Evolutionary conservation across 371 early-diverging fungal genomes (phyloP).

Genomic region (Blakeslea trispora): DNA sequence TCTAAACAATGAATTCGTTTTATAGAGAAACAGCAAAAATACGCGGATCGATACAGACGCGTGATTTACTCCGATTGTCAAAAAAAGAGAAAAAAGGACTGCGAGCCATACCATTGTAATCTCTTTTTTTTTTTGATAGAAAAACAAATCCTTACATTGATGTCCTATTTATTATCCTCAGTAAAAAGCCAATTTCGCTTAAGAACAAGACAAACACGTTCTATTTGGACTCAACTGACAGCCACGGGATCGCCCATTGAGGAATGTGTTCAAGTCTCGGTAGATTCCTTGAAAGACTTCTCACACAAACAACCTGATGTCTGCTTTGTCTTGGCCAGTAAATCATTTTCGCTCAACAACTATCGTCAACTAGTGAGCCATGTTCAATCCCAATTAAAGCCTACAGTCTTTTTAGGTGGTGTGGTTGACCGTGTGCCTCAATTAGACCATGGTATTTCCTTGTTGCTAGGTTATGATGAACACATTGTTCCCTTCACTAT

Average conservation of each 20-base stretch:
- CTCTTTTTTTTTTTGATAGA: too few relatives aligned
- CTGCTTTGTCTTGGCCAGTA: conserved; percentile 46
- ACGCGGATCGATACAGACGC: too few relatives aligned
- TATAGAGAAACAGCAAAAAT: too few relatives aligned
- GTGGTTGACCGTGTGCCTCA: conserved; percentile 60
- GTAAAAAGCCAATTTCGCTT: not conserved
- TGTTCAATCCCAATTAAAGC: conserved; percentile 16
- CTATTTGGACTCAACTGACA: conserved; percentile 34
- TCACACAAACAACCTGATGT: conserved; percentile 22
- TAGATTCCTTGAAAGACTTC: conserved; percentile 2
- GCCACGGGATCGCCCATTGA: conserved; percentile 28
- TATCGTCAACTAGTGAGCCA: conserved; percentile 18
- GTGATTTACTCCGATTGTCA: too few relatives aligned
- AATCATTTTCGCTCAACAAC: conserved; percentile 35
- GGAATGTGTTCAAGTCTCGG: conserved; percentile 30
- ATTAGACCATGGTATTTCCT: conserved; percentile 49
- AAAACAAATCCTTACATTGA: not conserved
- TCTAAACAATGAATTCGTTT: too few relatives aligned
- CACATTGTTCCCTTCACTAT: conserved; percentile 26
- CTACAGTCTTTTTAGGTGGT: conserved; percentile 37
- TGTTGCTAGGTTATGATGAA: conserved; percentile 39
- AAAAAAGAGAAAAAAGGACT: too few relatives aligned
- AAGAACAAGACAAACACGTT: conserved; percentile 7
- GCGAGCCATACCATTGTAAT: too few relatives aligned
- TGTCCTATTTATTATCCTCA: not conserved